Conservation (phyloP, 2,329 filamentous ascomycete genomes). For the Colletotrichum graminicola region DNA sequence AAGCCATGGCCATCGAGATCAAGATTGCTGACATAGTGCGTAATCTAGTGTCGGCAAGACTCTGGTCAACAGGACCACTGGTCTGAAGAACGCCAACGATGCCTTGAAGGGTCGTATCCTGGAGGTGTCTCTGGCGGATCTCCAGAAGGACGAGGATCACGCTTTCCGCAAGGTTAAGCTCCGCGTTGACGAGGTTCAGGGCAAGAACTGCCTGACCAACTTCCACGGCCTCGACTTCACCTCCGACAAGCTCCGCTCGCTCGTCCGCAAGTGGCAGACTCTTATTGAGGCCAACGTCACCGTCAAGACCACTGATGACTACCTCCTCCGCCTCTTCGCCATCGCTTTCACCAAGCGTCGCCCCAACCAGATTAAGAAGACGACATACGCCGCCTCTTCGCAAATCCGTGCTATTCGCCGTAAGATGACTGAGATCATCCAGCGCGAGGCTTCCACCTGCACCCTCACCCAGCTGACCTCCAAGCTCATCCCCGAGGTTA, state of each 20-base stretch:
- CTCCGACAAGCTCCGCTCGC: slow-evolving; percentile 98
- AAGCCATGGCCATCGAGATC: neutral
- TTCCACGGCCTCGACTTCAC: slow-evolving; percentile 99
- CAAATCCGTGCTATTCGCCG: slow-evolving; percentile 98
- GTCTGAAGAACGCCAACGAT: slow-evolving; percentile 99
- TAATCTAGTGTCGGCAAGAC: slow-evolving; percentile 93
- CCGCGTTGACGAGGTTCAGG: slow-evolving; percentile 97
- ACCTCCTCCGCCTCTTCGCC: slow-evolving; percentile 98
- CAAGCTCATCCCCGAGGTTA: slow-evolving; percentile 99
- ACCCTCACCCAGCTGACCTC: slow-evolving; percentile 95
- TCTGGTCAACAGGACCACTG: slow-evolving; percentile 98
- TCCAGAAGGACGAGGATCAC: slow-evolving; percentile 99
- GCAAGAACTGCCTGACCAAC: slow-evolving; percentile 99
- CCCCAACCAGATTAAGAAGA: slow-evolving; percentile 99
- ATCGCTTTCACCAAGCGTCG: slow-evolving; percentile 99
- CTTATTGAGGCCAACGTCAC: slow-evolving; percentile 99
- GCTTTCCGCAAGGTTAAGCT: slow-evolving; percentile 99
- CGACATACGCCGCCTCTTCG: slow-evolving; percentile 95
- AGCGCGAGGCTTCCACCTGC: slow-evolving; percentile 93
- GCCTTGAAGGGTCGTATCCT: slow-evolving; percentile 98
- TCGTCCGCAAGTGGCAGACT: slow-evolving; percentile 99
- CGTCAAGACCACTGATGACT: slow-evolving; percentile 99
- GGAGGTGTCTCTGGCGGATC: slow-evolving; percentile 98
- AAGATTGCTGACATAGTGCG: slow-evolving; percentile 5
- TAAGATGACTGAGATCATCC: slow-evolving; percentile 99